These are phyloP conservation scores for Arachis stenosperma DNA, from an alignment of 306 rosid genomes.

Conservation along the genomic window DNA sequence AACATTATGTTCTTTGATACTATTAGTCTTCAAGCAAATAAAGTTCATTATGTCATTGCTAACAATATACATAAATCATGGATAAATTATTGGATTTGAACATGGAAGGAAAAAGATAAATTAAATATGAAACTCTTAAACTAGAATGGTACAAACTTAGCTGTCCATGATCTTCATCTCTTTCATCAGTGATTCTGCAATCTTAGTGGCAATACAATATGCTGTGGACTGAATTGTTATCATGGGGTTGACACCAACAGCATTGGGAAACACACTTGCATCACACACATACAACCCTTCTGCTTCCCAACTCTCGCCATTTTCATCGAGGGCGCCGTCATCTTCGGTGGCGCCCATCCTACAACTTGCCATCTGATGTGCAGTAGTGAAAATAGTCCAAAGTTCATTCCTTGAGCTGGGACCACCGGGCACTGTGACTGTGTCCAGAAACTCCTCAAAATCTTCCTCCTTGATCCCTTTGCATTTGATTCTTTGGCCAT, in stretches of 20 bases:
- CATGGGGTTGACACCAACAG: slow-evolving; percentile 97
- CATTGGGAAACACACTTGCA: slow-evolving; percentile 83
- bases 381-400: slow-evolving; percentile 64
- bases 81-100: not conserved
- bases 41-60: not conserved
- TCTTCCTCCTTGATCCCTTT: slow-evolving; percentile 61
- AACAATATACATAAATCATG: not conserved
- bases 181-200: slow-evolving; percentile 60
- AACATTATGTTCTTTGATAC: not conserved
- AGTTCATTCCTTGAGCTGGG: slow-evolving; percentile 59
- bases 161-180: not conserved
- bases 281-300: slow-evolving; percentile 82
- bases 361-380: slow-evolving; percentile 90
- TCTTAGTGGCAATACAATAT: slow-evolving; percentile 74
- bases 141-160: not conserved
- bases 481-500: slow-evolving; percentile 80
- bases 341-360: slow-evolving; percentile 68
- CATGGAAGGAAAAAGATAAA: not conserved
- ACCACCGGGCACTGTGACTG: slow-evolving; percentile 59
- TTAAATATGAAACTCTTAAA: slow-evolving; percentile 3
- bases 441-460: slow-evolving; percentile 77
- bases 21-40: not conserved
- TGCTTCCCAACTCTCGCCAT: slow-evolving; percentile 95
- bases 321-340: slow-evolving; percentile 79
- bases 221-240: slow-evolving; percentile 85